phyloP scores from a whole-genome alignment of 805 yeast species.

The Ogataea kodamae region DNA sequence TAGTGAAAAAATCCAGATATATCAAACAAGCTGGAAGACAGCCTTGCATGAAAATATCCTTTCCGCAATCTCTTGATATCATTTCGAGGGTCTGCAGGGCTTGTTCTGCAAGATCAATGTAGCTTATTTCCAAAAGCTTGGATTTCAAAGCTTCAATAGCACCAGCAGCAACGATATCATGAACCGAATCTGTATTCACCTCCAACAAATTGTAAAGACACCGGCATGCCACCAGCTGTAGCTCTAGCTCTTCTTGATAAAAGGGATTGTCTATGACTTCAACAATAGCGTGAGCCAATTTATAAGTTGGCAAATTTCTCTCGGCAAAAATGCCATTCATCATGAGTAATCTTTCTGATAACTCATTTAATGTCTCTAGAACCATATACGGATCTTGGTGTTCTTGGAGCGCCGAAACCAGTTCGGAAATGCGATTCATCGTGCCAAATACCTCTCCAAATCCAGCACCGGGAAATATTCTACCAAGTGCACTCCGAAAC shows the following conservation, averaged over 20 bases:
- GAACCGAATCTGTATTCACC: slow-evolving; percentile 61
- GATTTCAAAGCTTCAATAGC: slow-evolving; percentile 63
- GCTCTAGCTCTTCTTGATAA: slow-evolving; percentile 63
- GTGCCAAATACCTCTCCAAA: slow-evolving; percentile 29
- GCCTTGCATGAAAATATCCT: slow-evolving; percentile 52
- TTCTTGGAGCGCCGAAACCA: slow-evolving; percentile 38
- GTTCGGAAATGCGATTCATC: slow-evolving; percentile 21
- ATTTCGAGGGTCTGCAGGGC: slow-evolving; percentile 72
- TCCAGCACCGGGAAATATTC: slow-evolving; percentile 29
- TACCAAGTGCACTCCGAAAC: slow-evolving; percentile 26
- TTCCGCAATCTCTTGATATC: slow-evolving; percentile 54
- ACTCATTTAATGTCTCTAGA: slow-evolving; percentile 60
- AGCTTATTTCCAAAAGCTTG: slow-evolving; percentile 70
- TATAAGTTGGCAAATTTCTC: slow-evolving; percentile 57
- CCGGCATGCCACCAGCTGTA: slow-evolving; percentile 81
- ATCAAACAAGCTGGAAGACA: slow-evolving; percentile 64
- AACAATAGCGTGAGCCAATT: slow-evolving; percentile 52
- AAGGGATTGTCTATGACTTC: slow-evolving; percentile 54
- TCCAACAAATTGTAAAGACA: slow-evolving; percentile 80
- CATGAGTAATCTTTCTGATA: slow-evolving; percentile 64
- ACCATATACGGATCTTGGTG: slow-evolving; percentile 58
- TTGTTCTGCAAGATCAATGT: slow-evolving; percentile 90
- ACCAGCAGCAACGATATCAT: slow-evolving; percentile 59
- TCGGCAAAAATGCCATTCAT: slow-evolving; percentile 59
- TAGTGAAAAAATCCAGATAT: slow-evolving; percentile 82